Evolutionary conservation across 768 basidiomycete genomes (phyloP).

Genomic region (Podaxis mareebaensis): DNA sequence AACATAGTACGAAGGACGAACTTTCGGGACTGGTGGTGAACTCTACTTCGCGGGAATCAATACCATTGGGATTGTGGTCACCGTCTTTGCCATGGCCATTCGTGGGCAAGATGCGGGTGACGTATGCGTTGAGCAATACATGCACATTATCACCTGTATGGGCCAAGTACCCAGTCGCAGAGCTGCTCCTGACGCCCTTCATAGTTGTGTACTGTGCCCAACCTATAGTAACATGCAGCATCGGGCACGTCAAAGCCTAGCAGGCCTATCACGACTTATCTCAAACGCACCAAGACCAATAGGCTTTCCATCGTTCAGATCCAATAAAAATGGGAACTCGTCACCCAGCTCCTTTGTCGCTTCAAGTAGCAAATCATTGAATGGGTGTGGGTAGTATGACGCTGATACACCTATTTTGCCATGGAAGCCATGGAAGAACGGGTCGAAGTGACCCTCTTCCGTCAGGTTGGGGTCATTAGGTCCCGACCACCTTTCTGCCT

Average conservation of each 20-base stretch:
- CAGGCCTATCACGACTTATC: not conserved
- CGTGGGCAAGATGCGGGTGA: slow-evolving; percentile 21
- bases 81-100: slow-evolving; percentile 26
- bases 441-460: slow-evolving; percentile 28
- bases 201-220: slow-evolving; percentile 24
- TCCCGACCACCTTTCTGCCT: slow-evolving; percentile 10
- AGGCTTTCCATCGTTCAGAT: slow-evolving; percentile 41
- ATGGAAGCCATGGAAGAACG: slow-evolving; percentile 26
- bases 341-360: slow-evolving; percentile 28
- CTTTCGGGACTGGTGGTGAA: slow-evolving; percentile 2
- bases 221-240: slow-evolving; percentile 10
- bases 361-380: slow-evolving; percentile 19
- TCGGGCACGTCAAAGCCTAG: too few species aligned
- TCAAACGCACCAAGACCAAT: slow-evolving; percentile 39
- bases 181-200: slow-evolving; percentile 23
- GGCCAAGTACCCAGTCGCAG: slow-evolving; percentile 25
- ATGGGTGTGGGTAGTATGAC: slow-evolving; percentile 20
- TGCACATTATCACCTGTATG: slow-evolving; percentile 28
- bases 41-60: not conserved
- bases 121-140: slow-evolving; percentile 17
- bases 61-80: slow-evolving; percentile 20
- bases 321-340: slow-evolving; percentile 39
- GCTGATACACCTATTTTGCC: slow-evolving; percentile 27
- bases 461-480: slow-evolving; percentile 9
- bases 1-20: not conserved